Evolutionary conservation across 768 basidiomycete species (phyloP), one percentile per base, ranked within the genome.

Genomic region (Suillus luteus): DNA sequence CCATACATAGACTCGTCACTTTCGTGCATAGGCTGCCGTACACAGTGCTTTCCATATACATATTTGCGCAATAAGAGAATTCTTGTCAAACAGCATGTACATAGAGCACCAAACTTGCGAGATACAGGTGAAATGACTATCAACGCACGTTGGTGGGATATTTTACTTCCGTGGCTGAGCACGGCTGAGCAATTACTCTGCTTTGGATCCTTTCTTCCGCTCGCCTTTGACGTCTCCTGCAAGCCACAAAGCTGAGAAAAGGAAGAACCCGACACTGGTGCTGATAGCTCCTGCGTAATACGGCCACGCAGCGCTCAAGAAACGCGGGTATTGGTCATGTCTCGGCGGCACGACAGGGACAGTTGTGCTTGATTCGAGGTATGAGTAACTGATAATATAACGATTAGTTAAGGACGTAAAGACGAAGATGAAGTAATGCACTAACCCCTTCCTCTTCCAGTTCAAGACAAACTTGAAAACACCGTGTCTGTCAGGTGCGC

Each of bases 391-490:
- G 66, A 17, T 55, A 17, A 70, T 12, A 35, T 5, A 22, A 7
- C 17, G 5, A 35, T 54, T 5, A 59, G 31, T 35, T n/a, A 6
- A 15, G 0, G 5, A 38, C 8, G n/a, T 57, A 19, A 33, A 33
- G 1, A 6, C 19, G 31, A 60, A 63, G 41, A 62, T 58, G 19
- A 27, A 55, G 12, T 24, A 33, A 24, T 33, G 35, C 8, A 72
- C 88, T 72, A 67, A 94, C 88, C 96, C 96, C 74, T 88, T 88
- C 66, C 97, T 88, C 73, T 92, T 93, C 80, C 94, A 87, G 76
- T 96, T 86, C 51, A 97, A 77, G n/a, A 94, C 82, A 72, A 99
- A 96, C 73, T 98, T 99, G 85, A 96, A 99, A 17, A 99, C 97
- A 27, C 97, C 97, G 73, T 99, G 97, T 60, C 96, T 83, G 76